Percentiles rank a stretch among this genome's conserved stretches.
phyloP scores from a whole-genome alignment of 306 rosid genomes.

The Trifolium fragiferum region DNA sequence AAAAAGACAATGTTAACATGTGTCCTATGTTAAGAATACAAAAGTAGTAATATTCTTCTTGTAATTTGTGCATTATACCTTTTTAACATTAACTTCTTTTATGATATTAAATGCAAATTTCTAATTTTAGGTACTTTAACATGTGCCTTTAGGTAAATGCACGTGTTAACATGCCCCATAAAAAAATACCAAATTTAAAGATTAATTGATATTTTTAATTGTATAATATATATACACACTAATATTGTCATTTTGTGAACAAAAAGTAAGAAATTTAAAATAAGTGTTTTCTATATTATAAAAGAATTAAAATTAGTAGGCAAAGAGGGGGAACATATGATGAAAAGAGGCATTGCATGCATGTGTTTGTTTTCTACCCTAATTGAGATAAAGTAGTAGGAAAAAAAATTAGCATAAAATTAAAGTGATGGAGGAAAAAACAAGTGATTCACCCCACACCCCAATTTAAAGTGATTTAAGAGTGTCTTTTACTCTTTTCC shows the following conservation, averaged over 20 bases:
- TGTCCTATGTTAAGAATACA: no score
- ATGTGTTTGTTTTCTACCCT: constrained; percentile 8
- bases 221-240: background rate
- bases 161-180: no score
- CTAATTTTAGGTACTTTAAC: no score
- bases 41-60: no score
- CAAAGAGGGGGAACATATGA: background rate
- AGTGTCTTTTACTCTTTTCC: constrained; percentile 38
- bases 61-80: no score
- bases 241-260: background rate
- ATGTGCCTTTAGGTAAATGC: no score
- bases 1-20: no score
- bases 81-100: no score
- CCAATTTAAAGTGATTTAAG: background rate
- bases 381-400: constrained; percentile 2
- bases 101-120: no score
- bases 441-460: constrained; percentile 16
- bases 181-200: background rate
- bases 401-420: background rate
- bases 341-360: background rate
- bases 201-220: background rate
- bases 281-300: background rate
- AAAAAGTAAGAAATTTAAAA: background rate
- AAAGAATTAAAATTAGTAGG: background rate
- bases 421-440: background rate